phyloP scores from a whole-genome alignment of 202 grass and related monocot species.

The Bolboschoenoplectus hybrid region DNA sequence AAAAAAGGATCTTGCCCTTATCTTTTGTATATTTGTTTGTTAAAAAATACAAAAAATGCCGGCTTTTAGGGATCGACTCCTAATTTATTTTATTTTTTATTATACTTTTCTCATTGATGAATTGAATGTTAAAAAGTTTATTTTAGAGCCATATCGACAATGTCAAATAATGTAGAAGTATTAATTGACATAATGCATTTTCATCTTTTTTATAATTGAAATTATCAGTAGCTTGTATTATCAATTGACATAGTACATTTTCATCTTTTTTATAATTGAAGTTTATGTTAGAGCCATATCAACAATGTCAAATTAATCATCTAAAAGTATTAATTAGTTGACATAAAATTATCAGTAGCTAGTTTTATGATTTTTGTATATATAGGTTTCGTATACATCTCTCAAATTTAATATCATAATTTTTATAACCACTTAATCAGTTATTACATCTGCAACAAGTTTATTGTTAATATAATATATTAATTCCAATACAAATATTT shows the following conservation, averaged over 20 bases:
- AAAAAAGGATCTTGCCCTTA: too few relatives aligned
- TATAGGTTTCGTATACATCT: too few relatives aligned
- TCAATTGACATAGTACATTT: neutral
- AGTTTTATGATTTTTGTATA: too few relatives aligned
- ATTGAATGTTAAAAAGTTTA: neutral
- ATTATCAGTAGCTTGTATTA: neutral
- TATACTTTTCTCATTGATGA: neutral
- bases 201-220: neutral
- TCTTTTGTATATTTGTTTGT: neutral
- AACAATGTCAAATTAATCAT: too few relatives aligned
- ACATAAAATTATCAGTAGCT: too few relatives aligned
- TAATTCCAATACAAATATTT: neutral
- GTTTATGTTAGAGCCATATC: too few relatives aligned
- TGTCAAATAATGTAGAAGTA: neutral
- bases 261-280: neutral
- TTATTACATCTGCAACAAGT: neutral
- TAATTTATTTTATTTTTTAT: neutral
- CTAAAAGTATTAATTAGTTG: too few relatives aligned
- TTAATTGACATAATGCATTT: neutral
- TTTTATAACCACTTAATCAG: too few relatives aligned
- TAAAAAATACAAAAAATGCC: neutral
- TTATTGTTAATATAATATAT: neutral
- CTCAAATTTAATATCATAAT: too few relatives aligned
- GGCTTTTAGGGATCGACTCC: neutral
- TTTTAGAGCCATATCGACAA: neutral